These are phyloP conservation scores for Aspergillus pseudoterreus DNA, from an alignment of 2,329 filamentous ascomycete genomes.

Conservation along the genomic window DNA sequence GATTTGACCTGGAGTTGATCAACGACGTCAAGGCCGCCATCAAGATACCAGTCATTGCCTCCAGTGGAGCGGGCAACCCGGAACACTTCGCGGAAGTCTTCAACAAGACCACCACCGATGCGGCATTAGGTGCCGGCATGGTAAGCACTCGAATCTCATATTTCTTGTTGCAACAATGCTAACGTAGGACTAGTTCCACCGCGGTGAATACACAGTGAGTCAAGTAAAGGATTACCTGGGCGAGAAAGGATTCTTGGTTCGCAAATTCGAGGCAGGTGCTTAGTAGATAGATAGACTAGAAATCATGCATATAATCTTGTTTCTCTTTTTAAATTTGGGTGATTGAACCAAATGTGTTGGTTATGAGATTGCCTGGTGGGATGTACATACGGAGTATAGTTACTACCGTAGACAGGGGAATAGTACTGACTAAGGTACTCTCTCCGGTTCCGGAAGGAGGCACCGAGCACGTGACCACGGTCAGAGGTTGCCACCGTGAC, in stretches of 20 bases:
- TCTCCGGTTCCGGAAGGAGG: too few species aligned
- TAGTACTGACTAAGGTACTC: too few species aligned
- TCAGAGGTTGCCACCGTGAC: not conserved
- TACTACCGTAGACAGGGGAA: too few species aligned
- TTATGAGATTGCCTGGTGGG: too few species aligned
- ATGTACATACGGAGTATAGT: too few species aligned
- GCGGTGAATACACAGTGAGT: constrained; percentile 89
- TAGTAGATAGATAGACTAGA: too few species aligned
- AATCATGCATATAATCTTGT: too few species aligned
- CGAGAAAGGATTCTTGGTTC: constrained; percentile 69
- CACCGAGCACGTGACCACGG: not conserved
- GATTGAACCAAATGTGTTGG: not conserved
- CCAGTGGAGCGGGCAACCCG: constrained; percentile 84
- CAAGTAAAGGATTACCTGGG: constrained; percentile 84
- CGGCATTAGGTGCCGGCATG: constrained; percentile 92
- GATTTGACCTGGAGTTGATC: constrained; percentile 92
- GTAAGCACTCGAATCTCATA: constrained; percentile 38
- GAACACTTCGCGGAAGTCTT: constrained; percentile 91
- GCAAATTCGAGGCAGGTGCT: constrained; percentile 62
- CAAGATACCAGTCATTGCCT: constrained; percentile 91
- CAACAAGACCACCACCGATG: constrained; percentile 77
- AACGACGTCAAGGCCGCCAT: constrained; percentile 80
- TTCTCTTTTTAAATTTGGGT: not conserved
- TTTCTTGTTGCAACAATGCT: constrained; percentile 5
- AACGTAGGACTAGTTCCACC: constrained; percentile 64